Evolutionary conservation across 2,329 filamentous ascomycete genomes (phyloP).

Genomic region (Acarospora socialis): DNA sequence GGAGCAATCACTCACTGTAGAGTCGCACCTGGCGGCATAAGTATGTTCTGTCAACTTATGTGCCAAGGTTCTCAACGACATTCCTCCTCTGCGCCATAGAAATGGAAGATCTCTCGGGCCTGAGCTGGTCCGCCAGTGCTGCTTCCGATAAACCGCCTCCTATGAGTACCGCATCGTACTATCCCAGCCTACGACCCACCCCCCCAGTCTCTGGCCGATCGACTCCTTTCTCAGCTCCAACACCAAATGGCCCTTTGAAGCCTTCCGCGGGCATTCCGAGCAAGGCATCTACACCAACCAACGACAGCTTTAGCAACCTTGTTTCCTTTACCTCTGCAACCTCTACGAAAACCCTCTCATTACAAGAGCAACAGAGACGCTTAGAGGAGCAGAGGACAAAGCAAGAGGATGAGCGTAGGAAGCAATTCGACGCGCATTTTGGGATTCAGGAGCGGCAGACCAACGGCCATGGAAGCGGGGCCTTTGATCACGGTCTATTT

Average conservation of each 20-base stretch:
- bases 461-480: no score
- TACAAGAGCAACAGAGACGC: conserved; percentile 51
- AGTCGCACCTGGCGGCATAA: no score
- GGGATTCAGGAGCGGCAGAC: no score
- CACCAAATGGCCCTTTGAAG: conserved; percentile 16
- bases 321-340: conserved; percentile 41
- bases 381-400: conserved; percentile 61
- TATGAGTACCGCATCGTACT: conserved; percentile 23
- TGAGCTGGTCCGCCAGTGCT: conserved; percentile 29
- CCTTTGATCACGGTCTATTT: conserved; percentile 42
- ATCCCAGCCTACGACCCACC: conserved; percentile 24
- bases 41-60: no score
- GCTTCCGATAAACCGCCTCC: conserved; percentile 24
- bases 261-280: conserved; percentile 25
- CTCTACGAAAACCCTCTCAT: conserved; percentile 51
- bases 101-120: conserved; percentile 36
- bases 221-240: conserved; percentile 20
- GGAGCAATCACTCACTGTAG: no score
- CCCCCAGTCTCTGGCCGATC: conserved; percentile 28
- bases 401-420: conserved; percentile 61
- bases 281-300: conserved; percentile 22
- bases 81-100: no score
- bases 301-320: conserved; percentile 46
- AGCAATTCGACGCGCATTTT: conserved; percentile 61
- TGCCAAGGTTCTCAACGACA: no score